These are phyloP conservation scores for Imleria badia DNA, from an alignment of 768 basidiomycete species.

Conservation along the genomic window DNA sequence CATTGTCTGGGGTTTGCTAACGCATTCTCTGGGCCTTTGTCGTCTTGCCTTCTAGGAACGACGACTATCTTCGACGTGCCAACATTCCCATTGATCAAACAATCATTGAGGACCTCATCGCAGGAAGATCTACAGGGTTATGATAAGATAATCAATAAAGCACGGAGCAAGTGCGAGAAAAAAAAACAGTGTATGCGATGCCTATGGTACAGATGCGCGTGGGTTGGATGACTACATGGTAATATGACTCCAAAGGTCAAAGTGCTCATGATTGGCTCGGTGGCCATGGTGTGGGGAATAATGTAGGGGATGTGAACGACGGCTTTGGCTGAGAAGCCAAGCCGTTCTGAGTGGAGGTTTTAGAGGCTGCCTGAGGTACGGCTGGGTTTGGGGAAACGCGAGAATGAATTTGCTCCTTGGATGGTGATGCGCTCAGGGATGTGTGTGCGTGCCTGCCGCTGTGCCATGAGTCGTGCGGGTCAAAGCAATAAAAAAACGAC, in stretches of 20 bases:
- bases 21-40: background rate
- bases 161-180: background rate
- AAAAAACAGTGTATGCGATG: conserved; percentile 21
- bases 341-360: conserved; percentile 19
- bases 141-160: conserved; percentile 15
- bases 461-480: background rate
- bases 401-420: conserved; percentile 24
- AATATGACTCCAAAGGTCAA: background rate
- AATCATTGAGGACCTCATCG: conserved; percentile 42
- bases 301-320: conserved; percentile 22
- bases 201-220: conserved; percentile 31
- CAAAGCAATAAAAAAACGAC: conserved; percentile 3
- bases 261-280: conserved; percentile 14
- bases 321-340: conserved; percentile 14
- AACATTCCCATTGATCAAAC: conserved; percentile 42
- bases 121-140: conserved; percentile 3
- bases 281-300: conserved; percentile 24
- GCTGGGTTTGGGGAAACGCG: conserved; percentile 21
- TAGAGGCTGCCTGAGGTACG: conserved; percentile 2
- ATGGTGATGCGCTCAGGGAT: conserved; percentile 23
- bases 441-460: conserved; percentile 12
- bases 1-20: background rate
- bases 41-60: conserved; percentile 40
- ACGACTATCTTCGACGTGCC: conserved; percentile 45
- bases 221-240: conserved; percentile 3